Evolutionary conservation across 805 yeast genomes (phyloP).

Genomic region (Yarrowia yakushimensis): DNA sequence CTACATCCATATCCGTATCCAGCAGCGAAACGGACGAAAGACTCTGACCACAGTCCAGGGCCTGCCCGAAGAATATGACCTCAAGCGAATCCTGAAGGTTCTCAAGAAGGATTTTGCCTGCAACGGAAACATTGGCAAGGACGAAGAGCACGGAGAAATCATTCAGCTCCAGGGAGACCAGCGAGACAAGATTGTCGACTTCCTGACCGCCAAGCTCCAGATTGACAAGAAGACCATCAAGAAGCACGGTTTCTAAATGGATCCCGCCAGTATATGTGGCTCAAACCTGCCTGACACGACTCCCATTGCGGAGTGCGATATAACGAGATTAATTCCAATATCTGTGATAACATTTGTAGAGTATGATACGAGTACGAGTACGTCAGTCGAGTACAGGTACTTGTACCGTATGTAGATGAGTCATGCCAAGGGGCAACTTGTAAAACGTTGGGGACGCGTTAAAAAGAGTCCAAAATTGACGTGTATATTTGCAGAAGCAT

Average conservation of each 20-base stretch:
- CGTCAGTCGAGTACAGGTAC: too few species aligned
- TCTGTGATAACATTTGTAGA: conserved; percentile 17
- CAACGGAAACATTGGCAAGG: conserved; percentile 96
- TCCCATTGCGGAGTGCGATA: conserved; percentile 13
- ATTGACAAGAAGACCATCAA: conserved; percentile 95
- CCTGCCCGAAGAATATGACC: conserved; percentile 89
- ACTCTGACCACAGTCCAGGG: conserved; percentile 98
- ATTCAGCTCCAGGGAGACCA: conserved; percentile 99
- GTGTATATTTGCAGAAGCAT: too few species aligned
- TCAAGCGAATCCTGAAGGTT: conserved; percentile 88
- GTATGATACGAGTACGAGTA: too few species aligned
- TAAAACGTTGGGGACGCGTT: too few species aligned
- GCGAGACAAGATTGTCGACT: conserved; percentile 93
- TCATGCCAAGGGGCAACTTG: too few species aligned
- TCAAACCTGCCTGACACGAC: conserved; percentile 1
- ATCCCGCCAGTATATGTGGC: conserved; percentile 25
- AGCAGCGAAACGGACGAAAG: conserved; percentile 99
- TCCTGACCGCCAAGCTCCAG: conserved; percentile 78
- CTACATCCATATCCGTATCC: conserved; percentile 96
- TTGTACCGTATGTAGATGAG: too few species aligned
- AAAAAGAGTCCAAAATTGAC: too few species aligned
- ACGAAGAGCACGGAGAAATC: conserved; percentile 92
- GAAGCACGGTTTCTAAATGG: conserved; percentile 87
- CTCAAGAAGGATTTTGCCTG: conserved; percentile 98
- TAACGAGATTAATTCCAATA: conserved; percentile 25